Evolutionary conservation across 805 yeast species (phyloP).

Genomic region (Naumovozyma baii): DNA sequence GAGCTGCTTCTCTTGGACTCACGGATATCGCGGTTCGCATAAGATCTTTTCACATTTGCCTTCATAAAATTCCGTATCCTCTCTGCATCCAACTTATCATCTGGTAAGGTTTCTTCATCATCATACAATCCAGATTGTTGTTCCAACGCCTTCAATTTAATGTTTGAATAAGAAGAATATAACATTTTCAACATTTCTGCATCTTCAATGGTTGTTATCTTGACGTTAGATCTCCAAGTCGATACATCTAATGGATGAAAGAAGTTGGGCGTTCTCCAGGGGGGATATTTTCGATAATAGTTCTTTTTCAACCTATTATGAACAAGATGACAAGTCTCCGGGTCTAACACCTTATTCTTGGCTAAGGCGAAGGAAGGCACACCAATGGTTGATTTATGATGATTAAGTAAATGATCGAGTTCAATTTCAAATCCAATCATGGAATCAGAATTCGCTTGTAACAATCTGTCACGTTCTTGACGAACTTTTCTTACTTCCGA

Average conservation of each 20-base stretch:
- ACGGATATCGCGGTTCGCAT: no score
- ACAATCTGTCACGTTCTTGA: conserved; percentile 8
- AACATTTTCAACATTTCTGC: conserved; percentile 8
- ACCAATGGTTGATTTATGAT: conserved; percentile 12
- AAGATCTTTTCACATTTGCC: no score
- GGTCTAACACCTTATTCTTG: conserved; percentile 20
- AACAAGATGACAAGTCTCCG: conserved; percentile 40
- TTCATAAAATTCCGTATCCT: conserved; percentile 8
- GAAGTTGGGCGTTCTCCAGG: conserved; percentile 19
- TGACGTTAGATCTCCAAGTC: conserved; percentile 31
- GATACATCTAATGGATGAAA: conserved; percentile 22
- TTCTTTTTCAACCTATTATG: conserved; percentile 28
- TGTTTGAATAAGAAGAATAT: conserved; percentile 19
- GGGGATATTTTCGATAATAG: conserved; percentile 10
- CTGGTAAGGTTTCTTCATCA: conserved; percentile 3
- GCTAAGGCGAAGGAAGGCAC: conserved; percentile 17
- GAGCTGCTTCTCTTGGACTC: no score
- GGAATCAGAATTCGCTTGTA: conserved; percentile 10
- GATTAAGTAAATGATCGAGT: conserved; percentile 32
- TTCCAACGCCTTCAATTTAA: conserved; percentile 18
- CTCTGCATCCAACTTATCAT: conserved; percentile 5
- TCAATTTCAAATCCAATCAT: conserved; percentile 33
- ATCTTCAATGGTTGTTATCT: conserved; percentile 19
- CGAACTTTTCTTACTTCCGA: conserved; percentile 13
- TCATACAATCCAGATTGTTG: conserved; percentile 14